Percentiles rank a stretch among this genome's conserved stretches.
Conservation (phyloP, 768 basidiomycete species). For the Mycena albidolilacea region DNA sequence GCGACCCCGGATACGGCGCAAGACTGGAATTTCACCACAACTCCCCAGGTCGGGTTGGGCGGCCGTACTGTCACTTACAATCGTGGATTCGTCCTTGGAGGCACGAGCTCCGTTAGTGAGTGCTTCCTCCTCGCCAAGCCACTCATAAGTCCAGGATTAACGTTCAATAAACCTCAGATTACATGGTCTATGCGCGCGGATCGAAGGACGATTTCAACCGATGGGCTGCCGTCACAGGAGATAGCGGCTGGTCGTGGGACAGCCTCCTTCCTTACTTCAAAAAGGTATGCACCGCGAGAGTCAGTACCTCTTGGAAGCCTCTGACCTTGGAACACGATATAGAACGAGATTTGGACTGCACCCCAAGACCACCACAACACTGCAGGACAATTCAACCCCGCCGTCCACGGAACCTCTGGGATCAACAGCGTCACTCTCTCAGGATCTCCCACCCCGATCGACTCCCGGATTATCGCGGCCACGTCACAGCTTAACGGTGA, state of each 20-base stretch:
- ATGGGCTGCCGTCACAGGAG: background rate
- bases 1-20: conserved; percentile 29
- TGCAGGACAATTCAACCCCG: background rate
- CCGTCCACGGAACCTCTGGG: background rate
- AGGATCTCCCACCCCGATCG: background rate
- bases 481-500: background rate
- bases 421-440: background rate
- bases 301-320: background rate
- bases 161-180: background rate
- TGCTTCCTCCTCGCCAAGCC: too few relatives aligned
- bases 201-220: background rate
- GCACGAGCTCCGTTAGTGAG: too few relatives aligned
- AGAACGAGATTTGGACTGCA: too few relatives aligned
- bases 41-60: background rate
- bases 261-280: background rate
- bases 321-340: background rate
- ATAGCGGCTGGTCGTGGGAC: background rate
- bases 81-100: too few relatives aligned
- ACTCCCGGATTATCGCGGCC: too few relatives aligned
- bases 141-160: too few relatives aligned
- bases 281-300: background rate
- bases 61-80: too few relatives aligned
- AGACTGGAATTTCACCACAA: conserved; percentile 43
- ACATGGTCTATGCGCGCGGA: background rate
- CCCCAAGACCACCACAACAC: background rate